These are phyloP conservation scores for Taiozyma sp. DNA, from an alignment of 1,139 yeast species.

Conservation along the genomic window DNA sequence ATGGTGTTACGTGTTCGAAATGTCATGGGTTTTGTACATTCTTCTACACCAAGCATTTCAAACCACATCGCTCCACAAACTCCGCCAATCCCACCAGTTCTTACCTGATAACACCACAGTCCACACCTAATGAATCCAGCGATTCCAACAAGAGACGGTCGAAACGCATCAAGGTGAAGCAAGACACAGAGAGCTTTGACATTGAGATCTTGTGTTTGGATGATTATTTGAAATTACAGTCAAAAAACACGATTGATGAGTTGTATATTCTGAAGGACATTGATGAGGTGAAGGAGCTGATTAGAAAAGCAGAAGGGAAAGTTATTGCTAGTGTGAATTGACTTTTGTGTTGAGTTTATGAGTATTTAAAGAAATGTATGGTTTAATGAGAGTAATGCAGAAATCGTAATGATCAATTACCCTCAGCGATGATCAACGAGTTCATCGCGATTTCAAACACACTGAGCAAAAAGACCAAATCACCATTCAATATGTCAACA, in stretches of 20 bases:
- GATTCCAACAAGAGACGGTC: constrained; percentile 13
- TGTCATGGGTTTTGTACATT: constrained; percentile 33
- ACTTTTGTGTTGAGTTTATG: neutral
- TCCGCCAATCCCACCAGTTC: neutral
- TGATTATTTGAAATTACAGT: constrained; percentile 16
- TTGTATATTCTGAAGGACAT: constrained; percentile 21
- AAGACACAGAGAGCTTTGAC: constrained; percentile 10
- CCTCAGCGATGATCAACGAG: constrained; percentile 4
- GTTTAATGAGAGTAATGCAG: neutral
- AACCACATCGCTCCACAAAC: neutral
- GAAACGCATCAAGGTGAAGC: constrained; percentile 15
- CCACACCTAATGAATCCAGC: constrained; percentile 14
- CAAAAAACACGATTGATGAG: constrained; percentile 19
- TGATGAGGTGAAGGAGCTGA: constrained; percentile 19
- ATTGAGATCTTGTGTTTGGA: constrained; percentile 16
- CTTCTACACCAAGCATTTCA: constrained; percentile 23
- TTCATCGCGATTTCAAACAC: constrained; percentile 5
- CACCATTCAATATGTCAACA: constrained; percentile 5
- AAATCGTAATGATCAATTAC: neutral
- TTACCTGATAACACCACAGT: constrained; percentile 16
- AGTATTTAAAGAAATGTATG: neutral
- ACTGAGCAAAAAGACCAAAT: constrained; percentile 6
- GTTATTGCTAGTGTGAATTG: neutral
- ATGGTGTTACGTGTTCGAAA: constrained; percentile 26
- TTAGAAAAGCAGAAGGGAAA: constrained; percentile 8